Evolutionary conservation across 2,329 filamentous ascomycete genomes (phyloP).

Genomic region (Macrophomina tecta): DNA sequence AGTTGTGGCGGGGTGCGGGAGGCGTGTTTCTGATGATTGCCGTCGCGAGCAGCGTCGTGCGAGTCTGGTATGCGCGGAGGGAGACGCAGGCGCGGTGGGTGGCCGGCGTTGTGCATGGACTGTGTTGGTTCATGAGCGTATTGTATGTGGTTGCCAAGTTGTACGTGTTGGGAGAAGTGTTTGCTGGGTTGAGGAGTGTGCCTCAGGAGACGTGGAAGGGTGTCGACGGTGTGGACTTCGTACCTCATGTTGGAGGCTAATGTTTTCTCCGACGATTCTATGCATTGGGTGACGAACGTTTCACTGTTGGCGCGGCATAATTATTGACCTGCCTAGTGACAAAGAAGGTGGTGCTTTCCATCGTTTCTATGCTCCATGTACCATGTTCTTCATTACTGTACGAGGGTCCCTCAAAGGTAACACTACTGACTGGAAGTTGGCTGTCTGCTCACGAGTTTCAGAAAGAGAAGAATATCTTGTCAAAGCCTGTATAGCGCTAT

Average conservation of each 20-base stretch:
- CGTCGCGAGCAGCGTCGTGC: background rate
- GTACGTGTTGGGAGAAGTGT: slow-evolving; percentile 22
- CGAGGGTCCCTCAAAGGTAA: no score
- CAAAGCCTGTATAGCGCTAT: no score
- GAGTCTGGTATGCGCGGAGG: background rate
- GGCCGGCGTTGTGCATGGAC: background rate
- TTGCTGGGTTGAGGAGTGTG: slow-evolving; percentile 26
- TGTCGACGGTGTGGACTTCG: slow-evolving; percentile 13
- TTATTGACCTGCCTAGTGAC: no score
- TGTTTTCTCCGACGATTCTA: no score
- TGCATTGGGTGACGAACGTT: no score
- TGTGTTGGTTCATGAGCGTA: background rate
- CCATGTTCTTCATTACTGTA: no score
- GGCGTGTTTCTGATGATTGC: background rate
- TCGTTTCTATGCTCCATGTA: no score
- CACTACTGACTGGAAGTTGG: no score
- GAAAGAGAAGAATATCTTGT: no score
- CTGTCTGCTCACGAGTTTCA: no score
- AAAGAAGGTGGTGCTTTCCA: no score
- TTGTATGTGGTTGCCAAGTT: slow-evolving; percentile 3
- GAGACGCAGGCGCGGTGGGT: background rate
- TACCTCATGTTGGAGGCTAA: slow-evolving; percentile 18
- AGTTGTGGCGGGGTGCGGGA: slow-evolving; percentile 32
- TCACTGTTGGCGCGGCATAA: no score
- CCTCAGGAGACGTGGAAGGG: slow-evolving; percentile 11